Evolutionary conservation across 495 filamentous ascomycete species (phyloP), one percentile per base, ranked within the genome.

Genomic region (Neurospora sp.): DNA sequence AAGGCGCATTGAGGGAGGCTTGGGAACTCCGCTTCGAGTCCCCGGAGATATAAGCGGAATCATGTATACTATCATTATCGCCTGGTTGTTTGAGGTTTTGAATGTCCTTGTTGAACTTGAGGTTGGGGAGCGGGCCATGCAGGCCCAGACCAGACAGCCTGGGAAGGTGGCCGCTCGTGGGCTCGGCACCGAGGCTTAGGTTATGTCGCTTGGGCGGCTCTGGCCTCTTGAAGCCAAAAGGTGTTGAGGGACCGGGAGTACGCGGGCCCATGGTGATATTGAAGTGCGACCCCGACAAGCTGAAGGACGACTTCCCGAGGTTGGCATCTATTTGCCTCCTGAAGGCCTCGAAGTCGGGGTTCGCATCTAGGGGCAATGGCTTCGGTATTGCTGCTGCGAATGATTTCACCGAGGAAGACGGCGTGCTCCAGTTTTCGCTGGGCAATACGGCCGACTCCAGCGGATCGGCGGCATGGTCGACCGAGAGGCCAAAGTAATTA

Each of bases 401-500:
- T 5, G 92, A 91, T 73, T 89, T 89, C 39, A 92, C 84, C 48
- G 88, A 89, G 6, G 92, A 90, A 11, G 89, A 86, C 15, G 89
- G 86, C 31, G 91, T 85, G 73, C 91, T 92, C 90, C 91, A 94
- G 82, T 91, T 91, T 75, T 89, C 88, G 73, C 87, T 88, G 9
- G 89, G 85, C 24, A 89, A 82, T 54, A 85, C 83, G 69, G 84
- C 85, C 2, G 91, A 91, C 69, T 89, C 86, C 71, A 87, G 84
- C n/a, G 87, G 81, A 74, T 92, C 90, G 69, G 77, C 84, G 31
- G 81, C 73, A 39, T 87, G 84, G 54, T 95, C 91, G 71, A 92
- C 82, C 38, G 85, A 83, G 69, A 96, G 85, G 66, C 90, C 91
- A 76, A 97, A 97, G 81, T 97, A 97, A 78, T 91, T 93, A 24